Evolutionary conservation across 352 stramenopile genomes (phyloP), one percentile per base, ranked within the genome.

Genomic region (Thraustotheca clavata): DNA sequence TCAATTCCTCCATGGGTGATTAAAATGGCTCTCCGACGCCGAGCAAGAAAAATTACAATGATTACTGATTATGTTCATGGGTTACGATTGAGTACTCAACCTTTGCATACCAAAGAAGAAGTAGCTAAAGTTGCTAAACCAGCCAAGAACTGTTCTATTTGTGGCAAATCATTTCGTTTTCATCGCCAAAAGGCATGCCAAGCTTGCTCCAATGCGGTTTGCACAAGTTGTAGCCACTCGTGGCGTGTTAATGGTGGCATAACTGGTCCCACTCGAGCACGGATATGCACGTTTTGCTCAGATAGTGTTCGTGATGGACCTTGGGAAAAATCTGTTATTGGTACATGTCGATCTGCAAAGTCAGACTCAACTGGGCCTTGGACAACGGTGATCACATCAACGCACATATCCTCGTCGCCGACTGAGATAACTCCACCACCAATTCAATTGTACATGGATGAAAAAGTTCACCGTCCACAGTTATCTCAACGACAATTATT

Each of bases 261-360:
- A 14, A 52, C 43, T 3, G 43, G 29, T 8, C 29, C 12, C 6
- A 54, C 29, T 26, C 54, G 39, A 36, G 18, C 34, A 33, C 22
- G 38, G 24, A 52, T 63, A 26, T 63, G 55, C 34, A 63, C 26
- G 26, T 26, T 54, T 41, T 63, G 55, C 55, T 63, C 55, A 38
- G 39, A 63, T 14, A 46, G 36, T 14, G 38, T 63, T 9, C 55
- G 55, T 3, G 35, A 63, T 11, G 43, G 43, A 2, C 43, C 31
- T 35, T 52, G 43, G 43, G 43, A 52, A 18, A 9, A 14, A 2
- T 35, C 24, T 9, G 34, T 52, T 24, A 24, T 52, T 11, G 2
- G 34, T 18, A 52, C 43, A 31, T 52, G 43, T 52, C 43, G 43
- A 9, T 52, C 43, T 9, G 43, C 24, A 24, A 52, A 24, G 2